These are phyloP conservation scores for Pulveroboletus sp. DNA, from an alignment of 768 basidiomycete genomes.

Conservation along the genomic window DNA sequence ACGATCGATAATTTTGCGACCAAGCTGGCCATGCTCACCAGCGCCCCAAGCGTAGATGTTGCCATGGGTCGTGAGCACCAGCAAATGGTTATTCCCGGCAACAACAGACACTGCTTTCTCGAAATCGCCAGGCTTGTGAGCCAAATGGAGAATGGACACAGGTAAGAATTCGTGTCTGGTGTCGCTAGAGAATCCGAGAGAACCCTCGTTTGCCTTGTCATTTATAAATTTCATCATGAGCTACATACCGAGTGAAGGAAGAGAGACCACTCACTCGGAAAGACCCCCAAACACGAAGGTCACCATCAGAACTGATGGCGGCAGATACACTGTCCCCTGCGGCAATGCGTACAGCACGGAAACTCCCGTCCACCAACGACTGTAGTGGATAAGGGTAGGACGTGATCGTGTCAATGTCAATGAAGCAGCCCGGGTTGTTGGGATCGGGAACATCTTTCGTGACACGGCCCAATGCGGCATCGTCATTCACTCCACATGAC, in stretches of 20 bases:
- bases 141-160: conserved; percentile 51
- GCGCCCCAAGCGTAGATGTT: conserved; percentile 87
- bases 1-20: conserved; percentile 83
- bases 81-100: conserved; percentile 83
- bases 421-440: conserved; percentile 50
- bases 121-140: conserved; percentile 55
- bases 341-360: conserved; percentile 77
- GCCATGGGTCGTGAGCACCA: conserved; percentile 85
- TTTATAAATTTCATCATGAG: conserved; percentile 5
- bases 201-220: conserved; percentile 65
- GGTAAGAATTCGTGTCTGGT: conserved; percentile 65
- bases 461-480: conserved; percentile 79
- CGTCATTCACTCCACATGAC: conserved; percentile 85
- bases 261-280: conserved; percentile 63
- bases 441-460: conserved; percentile 60
- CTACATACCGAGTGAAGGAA: neutral
- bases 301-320: conserved; percentile 74
- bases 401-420: conserved; percentile 50
- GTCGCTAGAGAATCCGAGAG: conserved; percentile 76
- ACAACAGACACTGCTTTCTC: conserved; percentile 74
- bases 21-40: conserved; percentile 87
- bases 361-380: conserved; percentile 68
- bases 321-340: conserved; percentile 88
- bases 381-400: conserved; percentile 62
- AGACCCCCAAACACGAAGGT: conserved; percentile 82